These are phyloP conservation scores for Rhodamnia argentea DNA, from an alignment of 345 rosid genomes.

Conservation along the genomic window DNA sequence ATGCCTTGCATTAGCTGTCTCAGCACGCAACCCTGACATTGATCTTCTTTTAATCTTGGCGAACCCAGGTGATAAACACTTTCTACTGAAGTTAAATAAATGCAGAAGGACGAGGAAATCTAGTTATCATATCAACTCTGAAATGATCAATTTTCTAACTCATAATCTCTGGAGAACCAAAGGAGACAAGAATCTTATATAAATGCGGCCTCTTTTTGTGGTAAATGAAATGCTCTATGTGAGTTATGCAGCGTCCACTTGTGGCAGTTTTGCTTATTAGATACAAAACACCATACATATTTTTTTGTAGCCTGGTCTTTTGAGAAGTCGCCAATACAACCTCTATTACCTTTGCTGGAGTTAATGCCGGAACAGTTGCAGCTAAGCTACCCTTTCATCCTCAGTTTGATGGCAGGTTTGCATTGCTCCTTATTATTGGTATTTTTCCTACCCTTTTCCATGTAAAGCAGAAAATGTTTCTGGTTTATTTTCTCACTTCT, in stretches of 20 bases:
- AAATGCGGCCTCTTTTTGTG: background rate
- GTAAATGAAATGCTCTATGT: background rate
- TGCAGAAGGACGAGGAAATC: background rate
- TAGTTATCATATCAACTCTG: background rate
- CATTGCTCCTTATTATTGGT: conserved; percentile 1
- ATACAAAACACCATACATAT: background rate
- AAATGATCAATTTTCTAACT: background rate
- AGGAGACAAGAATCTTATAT: background rate
- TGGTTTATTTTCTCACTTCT: background rate
- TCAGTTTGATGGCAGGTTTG: conserved; percentile 44
- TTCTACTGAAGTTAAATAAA: background rate
- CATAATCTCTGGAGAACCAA: background rate
- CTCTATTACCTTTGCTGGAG: conserved; percentile 42
- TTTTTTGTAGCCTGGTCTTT: conserved; percentile 62
- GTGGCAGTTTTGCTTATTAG: background rate
- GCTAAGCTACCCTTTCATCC: conserved; percentile 14
- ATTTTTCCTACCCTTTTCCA: background rate
- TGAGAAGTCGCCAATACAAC: conserved; percentile 39
- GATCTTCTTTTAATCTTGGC: conserved; percentile 64
- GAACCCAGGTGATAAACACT: conserved; percentile 46
- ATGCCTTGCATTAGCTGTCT: conserved; percentile 64
- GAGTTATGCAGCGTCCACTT: background rate
- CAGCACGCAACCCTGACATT: conserved; percentile 47
- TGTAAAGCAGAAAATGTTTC: background rate
- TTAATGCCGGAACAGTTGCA: conserved; percentile 32